These are phyloP conservation scores for Penicillium sp. DNA, from an alignment of 2,329 filamentous ascomycete species.

Conservation along the genomic window DNA sequence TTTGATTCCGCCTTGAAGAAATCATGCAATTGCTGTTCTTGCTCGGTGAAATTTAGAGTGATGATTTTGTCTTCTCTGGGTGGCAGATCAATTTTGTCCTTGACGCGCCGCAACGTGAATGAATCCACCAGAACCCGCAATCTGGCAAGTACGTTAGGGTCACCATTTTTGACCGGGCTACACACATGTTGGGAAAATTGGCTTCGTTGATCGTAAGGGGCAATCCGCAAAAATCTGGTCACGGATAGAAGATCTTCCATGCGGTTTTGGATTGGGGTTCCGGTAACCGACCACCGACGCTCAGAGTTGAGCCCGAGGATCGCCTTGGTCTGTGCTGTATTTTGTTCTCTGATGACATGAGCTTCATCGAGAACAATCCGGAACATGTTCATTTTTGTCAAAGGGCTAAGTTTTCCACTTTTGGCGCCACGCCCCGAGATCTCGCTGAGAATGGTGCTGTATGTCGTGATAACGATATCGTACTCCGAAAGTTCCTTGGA, in stretches of 20 bases:
- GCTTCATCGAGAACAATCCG: slow-evolving; percentile 90
- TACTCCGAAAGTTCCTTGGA: slow-evolving; percentile 59
- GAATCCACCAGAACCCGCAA: slow-evolving; percentile 83
- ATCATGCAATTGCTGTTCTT: slow-evolving; percentile 71
- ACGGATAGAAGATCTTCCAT: slow-evolving; percentile 82
- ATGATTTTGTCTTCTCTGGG: slow-evolving; percentile 63
- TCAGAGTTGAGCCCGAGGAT: slow-evolving; percentile 70
- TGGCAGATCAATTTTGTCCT: slow-evolving; percentile 81
- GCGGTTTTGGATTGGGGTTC: slow-evolving; percentile 88
- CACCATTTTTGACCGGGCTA: slow-evolving; percentile 74
- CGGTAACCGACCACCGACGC: slow-evolving; percentile 92
- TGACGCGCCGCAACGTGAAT: slow-evolving; percentile 83
- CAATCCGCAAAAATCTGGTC: slow-evolving; percentile 72
- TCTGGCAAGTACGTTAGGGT: slow-evolving; percentile 69
- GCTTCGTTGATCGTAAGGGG: slow-evolving; percentile 70
- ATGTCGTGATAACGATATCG: slow-evolving; percentile 86
- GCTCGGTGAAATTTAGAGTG: slow-evolving; percentile 62
- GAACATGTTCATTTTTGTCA: slow-evolving; percentile 80
- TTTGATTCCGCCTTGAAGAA: slow-evolving; percentile 74
- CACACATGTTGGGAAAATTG: slow-evolving; percentile 74
- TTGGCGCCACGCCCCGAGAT: slow-evolving; percentile 58
- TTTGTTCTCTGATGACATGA: slow-evolving; percentile 82
- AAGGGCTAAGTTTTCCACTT: slow-evolving; percentile 46
- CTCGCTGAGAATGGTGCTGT: slow-evolving; percentile 77
- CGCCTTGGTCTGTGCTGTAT: slow-evolving; percentile 72